phyloP scores from a whole-genome alignment of 169 alveolate species.

The Blepharisma undulans region DNA sequence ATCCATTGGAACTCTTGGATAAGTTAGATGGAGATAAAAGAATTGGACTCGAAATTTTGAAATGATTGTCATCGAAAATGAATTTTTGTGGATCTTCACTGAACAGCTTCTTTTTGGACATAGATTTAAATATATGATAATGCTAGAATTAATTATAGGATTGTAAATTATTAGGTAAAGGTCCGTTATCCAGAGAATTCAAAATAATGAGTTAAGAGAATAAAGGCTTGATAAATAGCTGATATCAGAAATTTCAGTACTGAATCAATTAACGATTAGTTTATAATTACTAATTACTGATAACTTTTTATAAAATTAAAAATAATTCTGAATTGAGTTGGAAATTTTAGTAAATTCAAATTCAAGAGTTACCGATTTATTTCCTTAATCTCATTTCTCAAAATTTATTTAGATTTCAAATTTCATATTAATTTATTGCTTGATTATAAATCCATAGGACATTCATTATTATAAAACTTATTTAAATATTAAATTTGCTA shows the following conservation, averaged over 20 bases:
- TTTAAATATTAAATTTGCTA: no score
- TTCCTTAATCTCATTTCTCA: background rate
- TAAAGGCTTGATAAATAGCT: background rate
- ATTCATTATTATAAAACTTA: background rate
- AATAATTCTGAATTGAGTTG: background rate
- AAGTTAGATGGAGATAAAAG: background rate
- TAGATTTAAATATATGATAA: background rate
- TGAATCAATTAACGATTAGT: background rate
- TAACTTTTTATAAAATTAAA: no score
- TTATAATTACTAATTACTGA: background rate
- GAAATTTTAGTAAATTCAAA: background rate
- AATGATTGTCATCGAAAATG: background rate
- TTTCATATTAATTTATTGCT: background rate
- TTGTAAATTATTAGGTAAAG: background rate
- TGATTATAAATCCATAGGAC: background rate
- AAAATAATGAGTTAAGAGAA: background rate
- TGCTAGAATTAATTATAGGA: background rate
- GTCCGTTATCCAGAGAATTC: background rate
- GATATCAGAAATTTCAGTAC: background rate
- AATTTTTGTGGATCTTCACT: background rate
- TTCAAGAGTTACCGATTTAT: background rate
- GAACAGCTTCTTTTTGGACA: background rate
- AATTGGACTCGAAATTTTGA: background rate
- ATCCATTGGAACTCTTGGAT: background rate
- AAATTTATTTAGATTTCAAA: no score